phyloP scores from a whole-genome alignment of 2,329 filamentous ascomycete species.

The Thielaviopsis punctulata region DNA sequence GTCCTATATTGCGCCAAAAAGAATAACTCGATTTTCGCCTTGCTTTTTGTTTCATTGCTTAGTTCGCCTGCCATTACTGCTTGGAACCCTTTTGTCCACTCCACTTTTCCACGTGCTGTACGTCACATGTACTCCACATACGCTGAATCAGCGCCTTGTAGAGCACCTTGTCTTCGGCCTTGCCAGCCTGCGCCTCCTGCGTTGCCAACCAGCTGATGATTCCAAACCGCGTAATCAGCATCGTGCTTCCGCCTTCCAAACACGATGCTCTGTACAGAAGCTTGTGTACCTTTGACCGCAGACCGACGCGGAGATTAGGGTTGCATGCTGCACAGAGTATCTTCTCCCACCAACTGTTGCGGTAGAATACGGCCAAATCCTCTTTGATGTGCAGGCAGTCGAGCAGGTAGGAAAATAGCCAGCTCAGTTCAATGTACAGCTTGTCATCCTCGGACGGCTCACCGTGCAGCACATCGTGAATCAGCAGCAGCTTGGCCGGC shows the following conservation, averaged over 20 bases:
- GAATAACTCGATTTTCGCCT: not conserved
- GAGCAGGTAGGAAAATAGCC: constrained; percentile 56
- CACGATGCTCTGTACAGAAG: constrained; percentile 51
- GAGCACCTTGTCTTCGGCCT: constrained; percentile 35
- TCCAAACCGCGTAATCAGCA: constrained; percentile 62
- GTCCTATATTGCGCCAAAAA: not conserved
- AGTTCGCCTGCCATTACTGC: not conserved
- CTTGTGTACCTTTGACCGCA: constrained; percentile 41
- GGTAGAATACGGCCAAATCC: constrained; percentile 45
- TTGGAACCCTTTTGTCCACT: constrained; percentile 9
- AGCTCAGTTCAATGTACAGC: constrained; percentile 55
- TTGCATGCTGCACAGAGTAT: constrained; percentile 52
- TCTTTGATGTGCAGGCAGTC: constrained; percentile 42
- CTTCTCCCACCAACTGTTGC: constrained; percentile 54
- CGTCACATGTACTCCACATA: constrained; percentile 49
- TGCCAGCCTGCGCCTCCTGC: constrained; percentile 14
- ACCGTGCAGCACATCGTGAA: constrained; percentile 41
- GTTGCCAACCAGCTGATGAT: constrained; percentile 50
- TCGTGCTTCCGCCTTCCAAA: constrained; percentile 57
- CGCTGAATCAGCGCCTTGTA: constrained; percentile 37
- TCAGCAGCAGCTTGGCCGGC: constrained; percentile 54
- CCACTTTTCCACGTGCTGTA: constrained; percentile 20
- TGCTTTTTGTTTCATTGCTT: not conserved
- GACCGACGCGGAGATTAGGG: constrained; percentile 40
- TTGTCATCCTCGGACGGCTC: constrained; percentile 56